Evolutionary conservation across 345 rosid species (phyloP).

Genomic region (Eucalyptus curtisii): DNA sequence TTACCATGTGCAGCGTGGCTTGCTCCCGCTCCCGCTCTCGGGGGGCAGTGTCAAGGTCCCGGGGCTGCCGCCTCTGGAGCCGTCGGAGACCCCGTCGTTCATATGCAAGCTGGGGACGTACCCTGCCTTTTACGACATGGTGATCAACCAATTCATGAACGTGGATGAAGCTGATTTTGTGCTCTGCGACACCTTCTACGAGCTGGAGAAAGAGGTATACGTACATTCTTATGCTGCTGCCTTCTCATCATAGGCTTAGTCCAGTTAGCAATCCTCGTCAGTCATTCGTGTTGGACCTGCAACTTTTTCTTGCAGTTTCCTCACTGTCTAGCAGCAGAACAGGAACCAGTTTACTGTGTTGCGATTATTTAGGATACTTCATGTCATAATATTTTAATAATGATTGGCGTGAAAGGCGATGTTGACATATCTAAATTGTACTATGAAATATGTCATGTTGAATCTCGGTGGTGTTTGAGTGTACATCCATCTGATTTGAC

Average conservation of each 20-base stretch:
- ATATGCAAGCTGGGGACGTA: neutral
- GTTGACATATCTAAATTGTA: neutral
- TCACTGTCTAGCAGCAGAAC: too few relatives aligned
- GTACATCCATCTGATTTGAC: too few relatives aligned
- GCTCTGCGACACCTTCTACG: slow-evolving; percentile 9
- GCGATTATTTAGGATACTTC: neutral
- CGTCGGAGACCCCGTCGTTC: slow-evolving; percentile 10
- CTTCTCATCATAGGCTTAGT: too few relatives aligned
- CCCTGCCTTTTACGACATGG: neutral
- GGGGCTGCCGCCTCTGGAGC: slow-evolving; percentile 16
- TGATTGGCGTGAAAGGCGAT: neutral
- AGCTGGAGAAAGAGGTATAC: slow-evolving; percentile 16
- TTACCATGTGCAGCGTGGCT: slow-evolving; percentile 5
- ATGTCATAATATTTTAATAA: too few relatives aligned
- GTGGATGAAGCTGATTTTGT: slow-evolving; percentile 13
- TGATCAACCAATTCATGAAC: slow-evolving; percentile 10
- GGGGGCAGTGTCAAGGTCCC: neutral
- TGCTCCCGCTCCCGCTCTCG: neutral
- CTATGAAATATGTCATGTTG: too few relatives aligned
- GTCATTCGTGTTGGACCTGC: too few relatives aligned
- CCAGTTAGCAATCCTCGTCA: too few relatives aligned
- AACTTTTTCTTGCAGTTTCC: too few relatives aligned
- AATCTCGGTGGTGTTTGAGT: neutral
- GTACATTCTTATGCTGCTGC: neutral
- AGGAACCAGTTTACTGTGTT: too few relatives aligned